A percentile compares a stretch with the other conserved stretches of the same genome.
Conservation (phyloP, 2,329 filamentous ascomycete species). For the Colletotrichum coccodes region DNA sequence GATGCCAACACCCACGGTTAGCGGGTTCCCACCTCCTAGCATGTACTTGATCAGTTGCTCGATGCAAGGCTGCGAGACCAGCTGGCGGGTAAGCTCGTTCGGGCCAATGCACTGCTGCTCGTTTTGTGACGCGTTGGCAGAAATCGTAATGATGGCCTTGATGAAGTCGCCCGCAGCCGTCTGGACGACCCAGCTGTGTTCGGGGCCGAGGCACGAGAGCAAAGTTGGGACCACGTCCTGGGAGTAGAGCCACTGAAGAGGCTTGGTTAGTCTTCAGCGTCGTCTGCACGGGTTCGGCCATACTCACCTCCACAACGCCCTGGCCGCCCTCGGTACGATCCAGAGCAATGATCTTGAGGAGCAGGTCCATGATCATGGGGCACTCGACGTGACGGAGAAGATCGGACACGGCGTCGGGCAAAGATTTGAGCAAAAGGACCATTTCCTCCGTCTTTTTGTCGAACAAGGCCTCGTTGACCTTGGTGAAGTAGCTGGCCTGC, state of each 20-base stretch:
- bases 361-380: conserved; percentile 96
- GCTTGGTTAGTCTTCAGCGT: not conserved
- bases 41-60: conserved; percentile 89
- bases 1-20: conserved; percentile 96
- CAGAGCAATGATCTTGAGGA: conserved; percentile 96
- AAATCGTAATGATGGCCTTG: conserved; percentile 99
- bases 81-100: conserved; percentile 93
- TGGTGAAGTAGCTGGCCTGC: conserved; percentile 97
- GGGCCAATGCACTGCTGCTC: conserved; percentile 99
- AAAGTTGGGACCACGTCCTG: conserved; percentile 89
- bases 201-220: conserved; percentile 85
- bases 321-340: conserved; percentile 92
- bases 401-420: conserved; percentile 83
- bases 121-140: conserved; percentile 96
- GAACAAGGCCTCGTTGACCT: conserved; percentile 96
- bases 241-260: conserved; percentile 83
- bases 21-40: conserved; percentile 90
- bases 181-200: conserved; percentile 89
- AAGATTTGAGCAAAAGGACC: conserved; percentile 86
- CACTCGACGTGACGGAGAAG: conserved; percentile 96
- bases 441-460: conserved; percentile 99
- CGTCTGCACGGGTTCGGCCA: conserved; percentile 12
- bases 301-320: conserved; percentile 88
- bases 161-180: conserved; percentile 97
- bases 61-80: conserved; percentile 88